Percentiles rank a stretch among this genome's conserved stretches.
Conservation (phyloP, 1,139 yeast genomes). For the Magnusiomyces magnusii region DNA sequence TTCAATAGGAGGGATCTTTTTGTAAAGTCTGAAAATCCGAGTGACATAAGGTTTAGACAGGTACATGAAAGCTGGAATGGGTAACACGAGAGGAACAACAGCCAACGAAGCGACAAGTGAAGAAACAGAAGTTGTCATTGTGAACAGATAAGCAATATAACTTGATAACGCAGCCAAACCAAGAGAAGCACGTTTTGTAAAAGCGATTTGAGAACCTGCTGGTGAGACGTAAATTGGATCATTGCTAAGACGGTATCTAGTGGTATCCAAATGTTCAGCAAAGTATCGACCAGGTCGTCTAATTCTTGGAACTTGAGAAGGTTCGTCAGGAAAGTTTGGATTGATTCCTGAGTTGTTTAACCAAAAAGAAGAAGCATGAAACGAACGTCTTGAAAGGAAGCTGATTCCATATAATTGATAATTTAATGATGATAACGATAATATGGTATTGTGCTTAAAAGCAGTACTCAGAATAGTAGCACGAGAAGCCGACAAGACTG, state of each 20-base stretch:
- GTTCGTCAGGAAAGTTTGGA: slow-evolving; percentile 15
- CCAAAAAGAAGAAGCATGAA: not conserved
- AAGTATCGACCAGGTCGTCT: slow-evolving; percentile 33
- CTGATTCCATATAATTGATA: not conserved
- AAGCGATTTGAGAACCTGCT: slow-evolving; percentile 31
- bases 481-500: not conserved
- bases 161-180: slow-evolving; percentile 29
- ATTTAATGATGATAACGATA: not conserved
- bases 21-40: slow-evolving; percentile 59
- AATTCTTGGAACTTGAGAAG: slow-evolving; percentile 20
- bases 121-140: slow-evolving; percentile 21
- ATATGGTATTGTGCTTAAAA: not conserved
- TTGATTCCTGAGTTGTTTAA: slow-evolving; percentile 2
- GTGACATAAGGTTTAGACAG: slow-evolving; percentile 63
- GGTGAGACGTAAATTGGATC: slow-evolving; percentile 33
- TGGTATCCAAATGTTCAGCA: slow-evolving; percentile 30
- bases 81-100: slow-evolving; percentile 49
- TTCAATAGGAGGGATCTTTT: slow-evolving; percentile 1
- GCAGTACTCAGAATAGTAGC: not conserved
- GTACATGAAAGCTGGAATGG: slow-evolving; percentile 47
- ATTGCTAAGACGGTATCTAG: slow-evolving; percentile 26
- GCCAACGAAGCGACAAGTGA: slow-evolving; percentile 36
- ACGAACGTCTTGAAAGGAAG: not conserved
- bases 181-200: slow-evolving; percentile 34
- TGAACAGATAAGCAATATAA: slow-evolving; percentile 30